Conservation (phyloP, 495 filamentous ascomycete species). For the Neurospora sp. region DNA sequence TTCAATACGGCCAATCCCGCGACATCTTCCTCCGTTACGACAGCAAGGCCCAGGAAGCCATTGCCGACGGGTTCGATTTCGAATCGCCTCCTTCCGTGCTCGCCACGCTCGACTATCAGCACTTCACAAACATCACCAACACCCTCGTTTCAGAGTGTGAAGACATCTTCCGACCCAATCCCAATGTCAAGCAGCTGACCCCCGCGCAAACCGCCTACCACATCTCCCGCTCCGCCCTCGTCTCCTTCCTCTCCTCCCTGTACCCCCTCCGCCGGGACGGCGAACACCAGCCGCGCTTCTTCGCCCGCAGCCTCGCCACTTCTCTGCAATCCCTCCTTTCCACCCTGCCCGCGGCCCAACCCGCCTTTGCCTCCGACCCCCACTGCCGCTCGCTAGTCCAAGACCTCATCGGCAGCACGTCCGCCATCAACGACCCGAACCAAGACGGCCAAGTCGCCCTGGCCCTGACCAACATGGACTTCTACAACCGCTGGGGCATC, state of each 20-base stretch:
- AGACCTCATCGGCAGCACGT: slow-evolving; percentile 22
- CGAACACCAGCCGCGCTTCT: slow-evolving; percentile 21
- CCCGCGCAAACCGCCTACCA: slow-evolving; percentile 28
- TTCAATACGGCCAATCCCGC: slow-evolving; percentile 39
- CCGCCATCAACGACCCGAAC: background rate
- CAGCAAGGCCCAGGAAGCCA: background rate
- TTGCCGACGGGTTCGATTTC: background rate
- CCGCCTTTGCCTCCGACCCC: slow-evolving; percentile 1
- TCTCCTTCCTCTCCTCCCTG: slow-evolving; percentile 28
- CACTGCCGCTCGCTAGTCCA: slow-evolving; percentile 25
- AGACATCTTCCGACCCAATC: slow-evolving; percentile 1
- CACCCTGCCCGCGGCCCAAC: slow-evolving; percentile 8
- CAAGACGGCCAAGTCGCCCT: slow-evolving; percentile 28
- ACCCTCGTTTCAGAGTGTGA: background rate
- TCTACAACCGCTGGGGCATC: slow-evolving; percentile 30
- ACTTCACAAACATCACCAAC: slow-evolving; percentile 1
- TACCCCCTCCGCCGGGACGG: slow-evolving; percentile 14
- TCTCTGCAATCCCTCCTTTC: background rate
- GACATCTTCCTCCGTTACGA: slow-evolving; percentile 30
- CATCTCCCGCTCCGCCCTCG: slow-evolving; percentile 30
- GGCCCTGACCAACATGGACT: slow-evolving; percentile 17
- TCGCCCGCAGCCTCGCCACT: slow-evolving; percentile 20
- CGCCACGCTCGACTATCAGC: slow-evolving; percentile 24
- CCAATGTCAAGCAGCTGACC: slow-evolving; percentile 7
- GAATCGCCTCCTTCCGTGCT: slow-evolving; percentile 9